These are phyloP conservation scores for Wallacemonas sp. DNA, from an alignment of 208 protist species.

Conservation along the genomic window DNA sequence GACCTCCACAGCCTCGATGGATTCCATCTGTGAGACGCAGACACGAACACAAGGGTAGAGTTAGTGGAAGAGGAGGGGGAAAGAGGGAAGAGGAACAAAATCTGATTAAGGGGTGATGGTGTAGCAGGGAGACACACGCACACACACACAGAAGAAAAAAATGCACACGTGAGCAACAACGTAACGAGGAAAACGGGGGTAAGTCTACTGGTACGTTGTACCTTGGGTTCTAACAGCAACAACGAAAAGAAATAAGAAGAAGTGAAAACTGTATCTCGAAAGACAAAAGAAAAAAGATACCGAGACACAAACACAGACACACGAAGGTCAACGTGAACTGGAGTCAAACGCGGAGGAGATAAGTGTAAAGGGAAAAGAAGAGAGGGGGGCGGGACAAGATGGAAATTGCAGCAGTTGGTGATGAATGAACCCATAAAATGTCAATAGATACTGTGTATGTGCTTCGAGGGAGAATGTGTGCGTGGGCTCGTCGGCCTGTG, in stretches of 20 bases:
- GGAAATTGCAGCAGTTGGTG: too few relatives aligned
- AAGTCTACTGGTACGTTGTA: too few relatives aligned
- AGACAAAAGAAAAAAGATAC: too few relatives aligned
- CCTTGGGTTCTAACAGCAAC: background rate
- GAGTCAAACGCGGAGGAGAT: too few relatives aligned
- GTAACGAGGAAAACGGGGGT: constrained; percentile 4
- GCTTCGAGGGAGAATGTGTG: too few relatives aligned
- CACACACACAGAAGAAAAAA: constrained; percentile 12
- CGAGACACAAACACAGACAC: background rate
- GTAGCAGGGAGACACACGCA: background rate
- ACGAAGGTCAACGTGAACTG: background rate
- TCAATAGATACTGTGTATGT: too few relatives aligned
- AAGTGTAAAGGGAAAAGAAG: too few relatives aligned
- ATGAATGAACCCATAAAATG: too few relatives aligned
- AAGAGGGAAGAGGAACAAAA: background rate
- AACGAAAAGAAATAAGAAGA: background rate
- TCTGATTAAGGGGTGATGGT: background rate
- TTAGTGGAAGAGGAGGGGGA: background rate
- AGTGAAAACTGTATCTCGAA: too few relatives aligned
- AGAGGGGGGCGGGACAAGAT: too few relatives aligned
- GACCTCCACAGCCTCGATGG: constrained; percentile 64
- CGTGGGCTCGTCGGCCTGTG: too few relatives aligned
- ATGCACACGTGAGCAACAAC: background rate
- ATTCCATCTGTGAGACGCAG: constrained; percentile 45
- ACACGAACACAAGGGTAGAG: background rate